Evolutionary conservation across 73 alveolate genomes (phyloP).

Genomic region (Tetrahymena malaccensis): DNA sequence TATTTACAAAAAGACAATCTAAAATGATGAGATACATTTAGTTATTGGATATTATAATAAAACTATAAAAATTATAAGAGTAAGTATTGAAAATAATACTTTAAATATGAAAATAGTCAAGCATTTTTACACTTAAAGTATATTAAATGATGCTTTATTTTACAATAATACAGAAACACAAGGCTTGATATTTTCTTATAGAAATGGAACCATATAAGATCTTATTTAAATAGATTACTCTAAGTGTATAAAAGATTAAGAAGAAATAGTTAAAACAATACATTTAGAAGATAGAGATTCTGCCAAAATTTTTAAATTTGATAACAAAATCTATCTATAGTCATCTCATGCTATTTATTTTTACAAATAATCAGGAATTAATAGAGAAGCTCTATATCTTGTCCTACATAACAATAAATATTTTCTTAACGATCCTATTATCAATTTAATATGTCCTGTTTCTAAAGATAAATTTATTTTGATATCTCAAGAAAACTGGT

Average conservation of each 20-base stretch:
- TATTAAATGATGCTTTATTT: background rate
- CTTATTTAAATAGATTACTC: background rate
- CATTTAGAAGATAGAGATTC: background rate
- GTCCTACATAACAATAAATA: background rate
- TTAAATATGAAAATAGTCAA: background rate
- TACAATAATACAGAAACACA: background rate
- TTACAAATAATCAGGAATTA: background rate
- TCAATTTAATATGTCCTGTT: background rate
- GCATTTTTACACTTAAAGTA: background rate
- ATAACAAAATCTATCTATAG: background rate
- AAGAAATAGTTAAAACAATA: background rate
- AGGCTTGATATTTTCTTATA: background rate
- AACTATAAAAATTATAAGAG: background rate
- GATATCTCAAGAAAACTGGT: background rate
- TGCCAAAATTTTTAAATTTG: background rate
- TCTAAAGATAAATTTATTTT: background rate
- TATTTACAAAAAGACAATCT: background rate
- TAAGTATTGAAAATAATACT: background rate
- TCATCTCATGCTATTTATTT: background rate
- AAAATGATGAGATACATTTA: background rate
- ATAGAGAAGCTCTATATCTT: background rate
- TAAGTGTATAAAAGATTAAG: background rate
- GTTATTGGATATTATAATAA: background rate
- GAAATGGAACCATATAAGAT: background rate
- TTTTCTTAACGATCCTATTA: background rate